phyloP scores from a whole-genome alignment of 495 filamentous ascomycete genomes.

The Trichocladium antarcticum region DNA sequence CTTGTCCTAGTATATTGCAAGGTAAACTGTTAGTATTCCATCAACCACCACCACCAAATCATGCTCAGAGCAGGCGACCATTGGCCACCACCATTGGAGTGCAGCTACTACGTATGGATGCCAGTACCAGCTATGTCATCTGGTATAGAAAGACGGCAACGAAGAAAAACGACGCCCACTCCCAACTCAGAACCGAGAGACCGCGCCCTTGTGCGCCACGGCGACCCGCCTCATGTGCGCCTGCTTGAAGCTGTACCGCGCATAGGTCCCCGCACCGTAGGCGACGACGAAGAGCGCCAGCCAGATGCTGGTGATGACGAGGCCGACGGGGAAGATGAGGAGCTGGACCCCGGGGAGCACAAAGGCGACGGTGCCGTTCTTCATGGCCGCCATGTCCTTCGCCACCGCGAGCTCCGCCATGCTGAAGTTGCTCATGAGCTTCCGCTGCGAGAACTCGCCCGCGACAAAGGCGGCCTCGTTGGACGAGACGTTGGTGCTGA shows the following conservation, averaged over 20 bases:
- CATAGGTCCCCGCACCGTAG: conserved; percentile 52
- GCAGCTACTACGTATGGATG: too few relatives aligned
- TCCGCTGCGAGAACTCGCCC: conserved; percentile 50
- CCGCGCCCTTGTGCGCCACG: conserved; percentile 25
- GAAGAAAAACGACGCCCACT: neutral
- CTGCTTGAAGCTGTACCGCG: conserved; percentile 52
- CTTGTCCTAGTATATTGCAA: too few relatives aligned
- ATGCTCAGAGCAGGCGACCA: too few relatives aligned
- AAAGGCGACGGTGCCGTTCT: conserved; percentile 42
- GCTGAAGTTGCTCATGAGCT: conserved; percentile 33
- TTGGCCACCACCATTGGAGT: too few relatives aligned
- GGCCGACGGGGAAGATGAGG: conserved; percentile 55
- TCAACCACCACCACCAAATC: too few relatives aligned
- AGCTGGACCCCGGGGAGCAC: conserved; percentile 56
- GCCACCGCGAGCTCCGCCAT: conserved; percentile 33
- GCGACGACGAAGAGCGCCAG: conserved; percentile 40
- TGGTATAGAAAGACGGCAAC: too few relatives aligned
- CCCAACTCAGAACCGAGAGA: conserved; percentile 26
- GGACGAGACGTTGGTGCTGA: conserved; percentile 51
- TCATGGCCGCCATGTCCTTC: conserved; percentile 21
- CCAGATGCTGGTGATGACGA: conserved; percentile 56
- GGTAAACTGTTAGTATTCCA: too few relatives aligned
- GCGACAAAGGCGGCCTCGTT: conserved; percentile 58
- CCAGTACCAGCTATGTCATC: too few relatives aligned
- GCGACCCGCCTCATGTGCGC: conserved; percentile 46